Percentiles rank a stretch among this genome's conserved stretches.
Evolutionary conservation across 805 yeast genomes (phyloP).

Genomic region (Clavispora fructus): DNA sequence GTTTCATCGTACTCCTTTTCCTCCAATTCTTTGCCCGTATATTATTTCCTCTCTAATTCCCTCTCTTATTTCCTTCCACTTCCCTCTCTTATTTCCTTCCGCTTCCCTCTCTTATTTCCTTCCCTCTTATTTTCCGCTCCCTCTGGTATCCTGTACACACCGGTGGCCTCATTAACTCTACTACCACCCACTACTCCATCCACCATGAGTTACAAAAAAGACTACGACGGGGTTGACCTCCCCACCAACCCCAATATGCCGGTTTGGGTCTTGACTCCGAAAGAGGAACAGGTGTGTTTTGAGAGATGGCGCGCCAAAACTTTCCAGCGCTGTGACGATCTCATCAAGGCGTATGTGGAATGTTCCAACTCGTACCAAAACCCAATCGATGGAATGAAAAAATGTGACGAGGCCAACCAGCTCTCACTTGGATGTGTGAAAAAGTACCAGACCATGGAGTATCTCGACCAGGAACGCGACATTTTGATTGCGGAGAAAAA

Average conservation of each 20-base stretch:
- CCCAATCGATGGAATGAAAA: slow-evolving; percentile 60
- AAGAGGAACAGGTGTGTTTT: slow-evolving; percentile 69
- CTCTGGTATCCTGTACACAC: too few relatives aligned
- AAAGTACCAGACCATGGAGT: slow-evolving; percentile 54
- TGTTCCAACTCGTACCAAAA: slow-evolving; percentile 57
- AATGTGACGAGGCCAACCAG: slow-evolving; percentile 55
- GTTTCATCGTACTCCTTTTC: too few relatives aligned
- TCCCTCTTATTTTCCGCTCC: too few relatives aligned
- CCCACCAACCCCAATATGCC: slow-evolving; percentile 51
- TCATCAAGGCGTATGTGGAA: slow-evolving; percentile 57
- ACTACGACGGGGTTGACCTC: slow-evolving; percentile 34
- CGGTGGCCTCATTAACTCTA: too few relatives aligned
- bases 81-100: too few relatives aligned
- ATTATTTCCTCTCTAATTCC: too few relatives aligned
- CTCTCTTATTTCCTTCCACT: too few relatives aligned
- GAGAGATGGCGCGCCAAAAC: slow-evolving; percentile 65
- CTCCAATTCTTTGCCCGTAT: too few relatives aligned
- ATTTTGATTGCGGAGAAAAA: slow-evolving; percentile 55
- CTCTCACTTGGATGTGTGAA: slow-evolving; percentile 61
- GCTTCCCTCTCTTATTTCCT: too few relatives aligned
- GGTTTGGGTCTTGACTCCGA: slow-evolving; percentile 70
- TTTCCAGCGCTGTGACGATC: slow-evolving; percentile 60
- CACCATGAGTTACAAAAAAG: slow-evolving; percentile 31
- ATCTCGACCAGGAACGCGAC: slow-evolving; percentile 66
- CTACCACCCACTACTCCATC: too few relatives aligned